These are phyloP conservation scores for Hypoxylon cercidicola DNA, from an alignment of 495 filamentous ascomycete species.

Conservation along the genomic window DNA sequence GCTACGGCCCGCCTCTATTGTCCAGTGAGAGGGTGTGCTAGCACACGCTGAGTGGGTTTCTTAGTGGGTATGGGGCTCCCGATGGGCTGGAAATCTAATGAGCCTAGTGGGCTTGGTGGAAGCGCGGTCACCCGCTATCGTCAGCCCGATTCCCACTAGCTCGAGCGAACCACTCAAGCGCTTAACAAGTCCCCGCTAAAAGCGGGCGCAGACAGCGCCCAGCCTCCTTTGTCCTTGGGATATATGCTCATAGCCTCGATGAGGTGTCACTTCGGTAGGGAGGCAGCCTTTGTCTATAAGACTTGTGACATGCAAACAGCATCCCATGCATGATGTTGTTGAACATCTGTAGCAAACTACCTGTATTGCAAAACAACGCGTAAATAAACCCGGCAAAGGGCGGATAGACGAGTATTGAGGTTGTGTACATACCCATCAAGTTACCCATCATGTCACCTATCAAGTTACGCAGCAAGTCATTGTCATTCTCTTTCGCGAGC, in stretches of 20 bases:
- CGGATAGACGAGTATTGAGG: neutral
- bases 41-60: slow-evolving; percentile 2
- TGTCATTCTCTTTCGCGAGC: neutral
- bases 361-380: too few relatives aligned
- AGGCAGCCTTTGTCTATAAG: slow-evolving; percentile 10
- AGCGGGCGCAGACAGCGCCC: neutral
- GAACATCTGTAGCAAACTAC: neutral
- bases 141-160: neutral
- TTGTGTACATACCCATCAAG: neutral
- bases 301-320: slow-evolving; percentile 13
- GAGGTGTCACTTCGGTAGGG: slow-evolving; percentile 1
- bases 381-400: too few relatives aligned
- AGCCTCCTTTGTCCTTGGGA: neutral
- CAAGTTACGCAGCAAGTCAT: too few relatives aligned
- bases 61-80: too few relatives aligned
- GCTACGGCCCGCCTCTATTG: slow-evolving; percentile 16
- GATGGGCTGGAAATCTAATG: too few relatives aligned
- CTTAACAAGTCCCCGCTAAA: neutral
- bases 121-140: neutral
- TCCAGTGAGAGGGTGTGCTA: slow-evolving; percentile 1
- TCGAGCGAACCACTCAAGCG: slow-evolving; percentile 4
- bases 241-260: slow-evolving; percentile 11
- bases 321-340: neutral
- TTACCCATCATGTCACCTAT: neutral
- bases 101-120: slow-evolving; percentile 5